Evolutionary conservation across 2,329 filamentous ascomycete genomes (phyloP), one percentile per base, ranked within the genome.

Genomic region (Monosporascus sp.): DNA sequence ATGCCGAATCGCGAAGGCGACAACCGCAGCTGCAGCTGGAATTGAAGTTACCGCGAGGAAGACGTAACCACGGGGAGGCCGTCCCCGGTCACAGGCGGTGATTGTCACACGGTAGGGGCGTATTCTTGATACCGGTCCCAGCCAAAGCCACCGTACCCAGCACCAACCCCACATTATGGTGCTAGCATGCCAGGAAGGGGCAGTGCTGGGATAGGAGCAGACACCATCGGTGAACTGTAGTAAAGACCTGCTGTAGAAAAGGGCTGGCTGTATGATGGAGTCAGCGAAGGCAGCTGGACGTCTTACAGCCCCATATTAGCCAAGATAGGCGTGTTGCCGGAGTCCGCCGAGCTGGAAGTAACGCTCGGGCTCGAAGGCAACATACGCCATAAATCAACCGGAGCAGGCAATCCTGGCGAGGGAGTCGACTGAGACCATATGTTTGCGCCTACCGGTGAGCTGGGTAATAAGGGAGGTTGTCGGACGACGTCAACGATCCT

Each of bases 121-220:
- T 92, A 95, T 71, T 93, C 89, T 67, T 89, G 88, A 69, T 88
- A 90, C 63, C 88, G 81, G 70, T 89, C 90, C 89, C 90, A 96
- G 63, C 88, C 89, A 69, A 95, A 95, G 59, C 85, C 81, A 62
- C 83, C 81, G 75, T 88, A 91, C 55, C 85, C 87, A 56, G 85
- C 78, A 67, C 86, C 87, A 54, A 91, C 83, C 63, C 90, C 90
- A 72, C 93, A 97, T 69, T 90, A 90, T 56, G 88, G 85, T 63
- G 89, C 82, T 56, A 96, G 77, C 82, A 92, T 89, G 75, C 90
- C 96, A 44, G 92, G 91, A 51, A 97, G 79, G 48, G 91, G 88
- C 46, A 96, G 80, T 43, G 85, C 77, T 22, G 90, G 83, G 59
- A 95, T 85, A 48, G 89, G 83, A 22, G 89, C 83, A 44, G 85